phyloP scores from a whole-genome alignment of 2,329 filamentous ascomycete genomes.

The Pseudocercospora cruenta region DNA sequence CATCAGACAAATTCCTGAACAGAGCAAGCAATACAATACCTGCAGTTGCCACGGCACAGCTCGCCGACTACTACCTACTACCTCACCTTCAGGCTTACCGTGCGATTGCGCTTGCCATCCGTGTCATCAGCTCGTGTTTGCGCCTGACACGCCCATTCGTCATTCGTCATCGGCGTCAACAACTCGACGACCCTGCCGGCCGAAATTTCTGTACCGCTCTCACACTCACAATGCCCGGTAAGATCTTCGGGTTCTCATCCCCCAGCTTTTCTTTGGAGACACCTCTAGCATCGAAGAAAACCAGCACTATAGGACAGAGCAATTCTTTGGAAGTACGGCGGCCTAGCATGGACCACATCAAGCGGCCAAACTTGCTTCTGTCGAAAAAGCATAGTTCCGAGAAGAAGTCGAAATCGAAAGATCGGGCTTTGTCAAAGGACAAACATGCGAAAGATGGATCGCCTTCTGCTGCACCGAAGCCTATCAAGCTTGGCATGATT shows the following conservation, averaged over 20 bases:
- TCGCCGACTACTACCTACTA: too few relatives aligned
- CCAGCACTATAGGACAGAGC: constrained; percentile 21
- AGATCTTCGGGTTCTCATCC: constrained; percentile 32
- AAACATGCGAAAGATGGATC: constrained; percentile 30
- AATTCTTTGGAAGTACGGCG: constrained; percentile 22
- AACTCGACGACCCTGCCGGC: not conserved
- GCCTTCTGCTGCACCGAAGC: constrained; percentile 35
- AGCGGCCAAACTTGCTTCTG: constrained; percentile 33
- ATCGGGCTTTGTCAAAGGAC: constrained; percentile 36
- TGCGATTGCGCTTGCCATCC: too few relatives aligned
- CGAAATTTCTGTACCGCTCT: not conserved
- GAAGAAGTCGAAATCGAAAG: constrained; percentile 30
- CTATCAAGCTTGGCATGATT: constrained; percentile 60
- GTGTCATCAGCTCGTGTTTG: not conserved
- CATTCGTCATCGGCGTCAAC: not conserved
- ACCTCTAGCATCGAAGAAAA: constrained; percentile 24
- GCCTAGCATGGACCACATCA: constrained; percentile 42
- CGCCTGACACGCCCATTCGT: not conserved
- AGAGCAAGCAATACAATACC: not conserved
- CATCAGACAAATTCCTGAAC: constrained; percentile 28
- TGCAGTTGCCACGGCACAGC: not conserved
- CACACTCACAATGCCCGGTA: constrained; percentile 36
- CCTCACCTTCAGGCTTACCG: too few relatives aligned
- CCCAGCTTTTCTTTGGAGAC: constrained; percentile 12
- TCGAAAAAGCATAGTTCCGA: constrained; percentile 26